Conservation (phyloP, 2,329 filamentous ascomycete genomes). For the Trematosphaeria pertusa region DNA sequence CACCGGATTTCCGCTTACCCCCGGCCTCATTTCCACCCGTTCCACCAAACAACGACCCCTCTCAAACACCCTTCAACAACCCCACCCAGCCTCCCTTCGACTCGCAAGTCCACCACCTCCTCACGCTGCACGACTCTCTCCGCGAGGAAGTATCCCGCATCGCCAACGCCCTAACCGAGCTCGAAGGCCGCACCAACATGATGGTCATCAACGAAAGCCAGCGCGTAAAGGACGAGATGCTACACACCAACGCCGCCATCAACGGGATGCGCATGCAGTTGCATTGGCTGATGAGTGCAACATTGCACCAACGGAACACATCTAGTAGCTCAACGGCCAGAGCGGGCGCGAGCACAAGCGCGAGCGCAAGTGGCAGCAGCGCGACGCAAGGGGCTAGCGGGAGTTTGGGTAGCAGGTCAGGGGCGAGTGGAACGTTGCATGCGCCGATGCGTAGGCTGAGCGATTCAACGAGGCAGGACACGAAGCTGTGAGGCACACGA, state of each 20-base stretch:
- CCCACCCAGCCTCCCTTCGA: constrained; percentile 49
- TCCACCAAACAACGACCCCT: constrained; percentile 31
- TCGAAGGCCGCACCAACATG: constrained; percentile 68
- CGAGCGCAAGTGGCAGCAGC: constrained; percentile 29
- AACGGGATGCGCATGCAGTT: constrained; percentile 66
- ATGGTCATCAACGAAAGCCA: constrained; percentile 68
- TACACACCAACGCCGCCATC: constrained; percentile 66
- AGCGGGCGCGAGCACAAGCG: constrained; percentile 29
- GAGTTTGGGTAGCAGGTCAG: constrained; percentile 15
- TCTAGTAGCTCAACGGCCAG: constrained; percentile 32
- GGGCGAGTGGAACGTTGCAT: constrained; percentile 33
- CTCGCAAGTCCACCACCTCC: constrained; percentile 62
- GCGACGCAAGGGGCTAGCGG: constrained; percentile 32
- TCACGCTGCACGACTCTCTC: constrained; percentile 67
- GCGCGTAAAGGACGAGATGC: constrained; percentile 67
- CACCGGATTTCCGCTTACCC: constrained; percentile 43
- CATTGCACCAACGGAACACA: constrained; percentile 54
- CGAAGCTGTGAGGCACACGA: constrained; percentile 42
- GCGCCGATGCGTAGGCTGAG: constrained; percentile 41
- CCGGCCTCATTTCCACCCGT: constrained; percentile 43
- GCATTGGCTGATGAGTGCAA: constrained; percentile 67
- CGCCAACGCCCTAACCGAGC: constrained; percentile 61
- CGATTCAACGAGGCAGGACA: constrained; percentile 46
- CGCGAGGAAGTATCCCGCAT: constrained; percentile 66
- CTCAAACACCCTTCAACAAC: constrained; percentile 18